Base-by-base conservation (phyloP, 2,329 filamentous ascomycete genomes). In the Beauveria varroae region DNA sequence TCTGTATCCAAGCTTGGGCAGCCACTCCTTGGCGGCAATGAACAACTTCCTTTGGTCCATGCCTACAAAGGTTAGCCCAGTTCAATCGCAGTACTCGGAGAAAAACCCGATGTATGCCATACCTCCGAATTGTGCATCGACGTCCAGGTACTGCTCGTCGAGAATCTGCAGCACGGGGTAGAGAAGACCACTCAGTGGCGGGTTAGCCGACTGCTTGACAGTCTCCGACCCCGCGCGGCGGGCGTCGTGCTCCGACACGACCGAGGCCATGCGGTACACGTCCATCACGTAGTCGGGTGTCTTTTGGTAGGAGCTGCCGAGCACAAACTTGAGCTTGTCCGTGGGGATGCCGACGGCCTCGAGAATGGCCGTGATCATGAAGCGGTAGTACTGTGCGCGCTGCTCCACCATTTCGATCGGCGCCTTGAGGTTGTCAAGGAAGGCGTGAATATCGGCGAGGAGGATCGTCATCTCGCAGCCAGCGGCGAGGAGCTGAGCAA, bases 211-310 rank as follows among this genome's bases (percentile, higher is more conserved):
- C 78, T 98, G 92, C 81, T 98, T 98, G 66, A 99, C 93, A 8
- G 98, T 86, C 75, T 98, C 95, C 1, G 91, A 90, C 44, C 93
- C 93, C 0, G 93, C 93, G 75, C 91, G 95, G 75, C 92, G 91
- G 18, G 92, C 91, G 70, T 95, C 87, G 71, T 93, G 86, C 75
- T 92, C 86, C 16, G 87, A 87, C 5, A 89, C 84, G 58, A 90
- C 75, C 3, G 84, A 84, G 51, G 82, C 83, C 65, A 98, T 73
- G 70, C 89, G 86, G 77, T 93, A 93, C 40, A 96, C 76, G 72
- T 98, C 93, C 90, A 96, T 95, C 63, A 87, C 85, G 77, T 97
- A 98, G 47, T 86, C 81, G 26, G 81, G 71, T 62, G 74, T 82
- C 68, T 82, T 84, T 72, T 97, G 92, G 83, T 96, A 96, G 55